Percentiles rank a stretch among this genome's conserved stretches.
phyloP scores from a whole-genome alignment of 1,284 basidiomycete genomes.

The Boletus sp. region DNA sequence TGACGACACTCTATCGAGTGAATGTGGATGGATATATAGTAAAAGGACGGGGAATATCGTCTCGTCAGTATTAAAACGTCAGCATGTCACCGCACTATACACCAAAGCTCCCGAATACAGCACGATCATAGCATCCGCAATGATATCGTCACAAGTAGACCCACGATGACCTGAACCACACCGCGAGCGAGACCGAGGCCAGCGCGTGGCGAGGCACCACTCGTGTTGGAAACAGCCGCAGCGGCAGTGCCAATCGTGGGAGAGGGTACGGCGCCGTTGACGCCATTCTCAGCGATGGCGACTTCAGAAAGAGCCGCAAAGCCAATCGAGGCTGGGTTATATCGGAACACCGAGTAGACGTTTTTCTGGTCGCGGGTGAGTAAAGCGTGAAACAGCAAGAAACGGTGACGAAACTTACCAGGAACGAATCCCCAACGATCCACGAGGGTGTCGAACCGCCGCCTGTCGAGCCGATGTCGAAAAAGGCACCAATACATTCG shows the following conservation, averaged over 20 bases:
- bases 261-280: constrained; percentile 34
- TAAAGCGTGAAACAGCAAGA: background rate
- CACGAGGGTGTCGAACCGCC: constrained; percentile 37
- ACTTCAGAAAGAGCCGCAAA: constrained; percentile 48
- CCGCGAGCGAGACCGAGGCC: background rate
- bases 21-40: too few species aligned
- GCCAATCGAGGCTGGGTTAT: constrained; percentile 53
- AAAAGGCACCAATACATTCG: constrained; percentile 54
- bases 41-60: background rate
- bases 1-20: too few species aligned
- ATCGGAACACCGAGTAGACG: constrained; percentile 58
- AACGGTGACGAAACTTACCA: constrained; percentile 35
- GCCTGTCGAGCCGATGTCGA: constrained; percentile 42
- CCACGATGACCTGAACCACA: background rate
- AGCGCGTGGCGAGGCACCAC: background rate
- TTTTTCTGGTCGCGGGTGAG: constrained; percentile 46
- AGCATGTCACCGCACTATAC: background rate
- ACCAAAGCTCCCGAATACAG: background rate
- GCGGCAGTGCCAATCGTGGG: constrained; percentile 40
- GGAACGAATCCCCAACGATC: constrained; percentile 60
- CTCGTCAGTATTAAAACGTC: background rate
- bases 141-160: background rate
- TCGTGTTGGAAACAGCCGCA: constrained; percentile 24
- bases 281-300: constrained; percentile 39
- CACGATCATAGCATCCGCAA: constrained; percentile 4